These are phyloP conservation scores for Mesembryanthemum crystallinum DNA, from an alignment of 148 eudicot genomes.

Conservation along the genomic window DNA sequence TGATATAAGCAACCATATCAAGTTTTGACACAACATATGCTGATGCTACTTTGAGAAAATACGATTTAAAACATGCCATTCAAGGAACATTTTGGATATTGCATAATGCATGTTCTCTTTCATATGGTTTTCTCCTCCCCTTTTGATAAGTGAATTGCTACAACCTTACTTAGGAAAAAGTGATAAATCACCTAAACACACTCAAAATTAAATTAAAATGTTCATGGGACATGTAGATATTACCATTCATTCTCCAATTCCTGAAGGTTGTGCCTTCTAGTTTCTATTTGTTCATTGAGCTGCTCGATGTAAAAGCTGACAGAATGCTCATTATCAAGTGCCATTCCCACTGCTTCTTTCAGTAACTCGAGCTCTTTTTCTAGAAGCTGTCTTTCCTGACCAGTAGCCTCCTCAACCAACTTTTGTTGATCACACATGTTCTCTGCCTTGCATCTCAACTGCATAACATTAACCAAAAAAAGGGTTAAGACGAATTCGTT, in stretches of 20 bases:
- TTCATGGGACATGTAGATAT: neutral
- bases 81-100: neutral
- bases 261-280: conserved; percentile 28
- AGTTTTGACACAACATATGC: neutral
- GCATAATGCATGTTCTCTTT: neutral
- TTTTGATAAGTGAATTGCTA: neutral
- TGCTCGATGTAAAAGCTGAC: conserved; percentile 31
- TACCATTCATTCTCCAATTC: conserved; percentile 45
- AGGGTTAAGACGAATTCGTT: neutral
- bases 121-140: neutral
- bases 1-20: neutral
- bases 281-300: conserved; percentile 36
- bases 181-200: neutral
- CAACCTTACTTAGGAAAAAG: neutral
- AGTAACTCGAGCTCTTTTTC: conserved; percentile 42
- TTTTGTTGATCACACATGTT: conserved; percentile 23
- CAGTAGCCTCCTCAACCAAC: conserved; percentile 17
- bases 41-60: neutral
- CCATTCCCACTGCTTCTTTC: conserved; percentile 47
- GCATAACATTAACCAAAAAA: conserved; percentile 6
- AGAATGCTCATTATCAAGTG: conserved; percentile 35
- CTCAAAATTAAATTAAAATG: neutral
- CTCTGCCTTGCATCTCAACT: conserved; percentile 5
- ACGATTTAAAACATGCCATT: neutral
- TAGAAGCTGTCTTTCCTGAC: conserved; percentile 24